Evolutionary conservation across 768 basidiomycete genomes (phyloP).

Genomic region (Auriscalpium vulgare): DNA sequence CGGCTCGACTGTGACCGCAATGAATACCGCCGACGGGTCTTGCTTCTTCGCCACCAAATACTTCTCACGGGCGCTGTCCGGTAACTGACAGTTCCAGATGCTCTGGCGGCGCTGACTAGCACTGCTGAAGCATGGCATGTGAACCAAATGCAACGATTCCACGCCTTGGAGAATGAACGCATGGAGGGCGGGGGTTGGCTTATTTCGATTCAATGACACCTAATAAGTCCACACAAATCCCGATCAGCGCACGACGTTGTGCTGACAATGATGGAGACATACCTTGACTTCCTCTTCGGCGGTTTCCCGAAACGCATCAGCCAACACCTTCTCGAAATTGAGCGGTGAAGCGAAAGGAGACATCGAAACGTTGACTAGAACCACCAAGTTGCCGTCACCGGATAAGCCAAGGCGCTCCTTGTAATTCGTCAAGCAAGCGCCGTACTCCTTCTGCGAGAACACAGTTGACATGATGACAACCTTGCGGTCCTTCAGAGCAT

Average conservation of each 20-base stretch:
- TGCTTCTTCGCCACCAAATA: conserved; percentile 13
- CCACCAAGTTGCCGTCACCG: conserved; percentile 27
- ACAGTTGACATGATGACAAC: conserved; percentile 22
- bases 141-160: conserved; percentile 25
- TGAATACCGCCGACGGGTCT: conserved; percentile 15
- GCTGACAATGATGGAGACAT: neutral
- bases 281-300: conserved; percentile 30
- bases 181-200: conserved; percentile 23
- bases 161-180: conserved; percentile 32
- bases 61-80: conserved; percentile 7
- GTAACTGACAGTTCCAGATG: conserved; percentile 26
- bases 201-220: conserved; percentile 25
- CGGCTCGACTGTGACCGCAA: conserved; percentile 14
- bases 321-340: conserved; percentile 24
- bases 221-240: neutral
- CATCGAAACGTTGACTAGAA: conserved; percentile 32
- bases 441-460: conserved; percentile 27
- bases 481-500: conserved; percentile 17
- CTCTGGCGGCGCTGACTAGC: conserved; percentile 31
- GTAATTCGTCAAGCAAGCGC: conserved; percentile 26
- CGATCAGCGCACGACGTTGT: too few relatives aligned
- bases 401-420: conserved; percentile 29
- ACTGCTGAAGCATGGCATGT: conserved; percentile 29
- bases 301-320: conserved; percentile 25
- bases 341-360: conserved; percentile 26